Base-by-base conservation (phyloP, 352 stramenopile genomes). In the Hyaloperonospora brassicae region DNA sequence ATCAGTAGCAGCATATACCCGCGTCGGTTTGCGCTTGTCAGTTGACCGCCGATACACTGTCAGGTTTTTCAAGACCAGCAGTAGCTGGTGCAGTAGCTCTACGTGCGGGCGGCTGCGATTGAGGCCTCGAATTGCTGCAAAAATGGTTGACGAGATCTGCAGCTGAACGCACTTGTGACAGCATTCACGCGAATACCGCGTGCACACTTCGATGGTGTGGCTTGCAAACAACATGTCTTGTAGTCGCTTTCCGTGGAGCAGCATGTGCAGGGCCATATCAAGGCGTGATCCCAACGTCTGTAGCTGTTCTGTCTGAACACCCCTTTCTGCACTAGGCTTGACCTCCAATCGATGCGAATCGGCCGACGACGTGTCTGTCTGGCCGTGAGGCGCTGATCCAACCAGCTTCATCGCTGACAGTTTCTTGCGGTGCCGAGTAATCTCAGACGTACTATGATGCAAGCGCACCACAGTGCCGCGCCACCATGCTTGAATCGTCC, bases 91-190 rank as follows among this genome's bases (percentile, higher is more conserved):
- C 11, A 98, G 64, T n/a, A 98, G 62, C 58, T 98, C 89, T 5
- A 98, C 67, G 64, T 98, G 96, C 22, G 94, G 95, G 6, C 92
- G 76, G 55, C 90, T 98, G 46, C 95, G 87, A 72, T 98, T 98
- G 61, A 97, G 89, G 10, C 81, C 91, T 38, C 80, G 73, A 55
- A 98, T 95, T 0, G 97, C 78, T 17, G 72, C 78, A 52, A 96
- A 97, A 47, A 98, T 84, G 22, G 93, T 93, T 22, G 80, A 77
- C 17, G 89, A 78, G 34, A 95, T 93, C 52, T 85, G 74, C 25
- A 90, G 66, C 45, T 87, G 62, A 5, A 92, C 73, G 50, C 97
- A 98, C 45, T 86, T 83, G 46, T 79, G 71, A 56, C 92, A 97
- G 66, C 87, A 97, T 61, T 93, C 73, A 11, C 79, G 68, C 10